Evolutionary conservation across 2,329 filamentous ascomycete genomes (phyloP).

Genomic region (Trichoderma endophyticum): DNA sequence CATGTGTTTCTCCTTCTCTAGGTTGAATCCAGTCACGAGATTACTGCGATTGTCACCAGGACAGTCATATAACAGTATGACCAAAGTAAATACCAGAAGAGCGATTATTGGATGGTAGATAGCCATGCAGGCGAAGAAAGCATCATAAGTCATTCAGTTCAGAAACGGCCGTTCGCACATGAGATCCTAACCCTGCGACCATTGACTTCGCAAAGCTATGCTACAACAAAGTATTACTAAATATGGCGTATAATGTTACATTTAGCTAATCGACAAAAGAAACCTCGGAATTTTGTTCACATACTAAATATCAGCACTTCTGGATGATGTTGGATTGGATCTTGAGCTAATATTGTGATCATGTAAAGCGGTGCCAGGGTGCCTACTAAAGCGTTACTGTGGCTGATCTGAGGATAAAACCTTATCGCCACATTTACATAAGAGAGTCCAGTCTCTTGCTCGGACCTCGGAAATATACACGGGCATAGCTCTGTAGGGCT

Average conservation of each 20-base stretch:
- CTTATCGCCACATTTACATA: not conserved
- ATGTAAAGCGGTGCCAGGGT: not conserved
- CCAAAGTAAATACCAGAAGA: too few relatives aligned
- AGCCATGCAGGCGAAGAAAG: too few relatives aligned
- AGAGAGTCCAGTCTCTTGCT: not conserved
- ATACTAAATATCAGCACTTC: not conserved
- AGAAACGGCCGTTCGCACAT: too few relatives aligned
- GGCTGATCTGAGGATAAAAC: not conserved
- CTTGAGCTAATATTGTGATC: not conserved
- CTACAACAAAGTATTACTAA: not conserved
- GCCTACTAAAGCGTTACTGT: not conserved
- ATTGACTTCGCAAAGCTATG: not conserved
- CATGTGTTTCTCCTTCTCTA: too few relatives aligned
- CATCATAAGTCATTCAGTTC: too few relatives aligned
- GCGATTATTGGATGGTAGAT: too few relatives aligned
- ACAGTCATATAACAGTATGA: too few relatives aligned
- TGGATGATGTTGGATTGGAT: not conserved
- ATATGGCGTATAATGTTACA: not conserved
- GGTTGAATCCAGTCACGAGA: too few relatives aligned
- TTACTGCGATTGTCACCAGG: too few relatives aligned
- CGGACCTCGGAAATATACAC: not conserved
- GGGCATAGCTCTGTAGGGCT: not conserved
- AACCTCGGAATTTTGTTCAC: not conserved
- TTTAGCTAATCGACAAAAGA: not conserved
- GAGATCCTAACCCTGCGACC: too few relatives aligned